Base-by-base conservation (phyloP, 208 protist species). In the Leptomonas seymouri region DNA sequence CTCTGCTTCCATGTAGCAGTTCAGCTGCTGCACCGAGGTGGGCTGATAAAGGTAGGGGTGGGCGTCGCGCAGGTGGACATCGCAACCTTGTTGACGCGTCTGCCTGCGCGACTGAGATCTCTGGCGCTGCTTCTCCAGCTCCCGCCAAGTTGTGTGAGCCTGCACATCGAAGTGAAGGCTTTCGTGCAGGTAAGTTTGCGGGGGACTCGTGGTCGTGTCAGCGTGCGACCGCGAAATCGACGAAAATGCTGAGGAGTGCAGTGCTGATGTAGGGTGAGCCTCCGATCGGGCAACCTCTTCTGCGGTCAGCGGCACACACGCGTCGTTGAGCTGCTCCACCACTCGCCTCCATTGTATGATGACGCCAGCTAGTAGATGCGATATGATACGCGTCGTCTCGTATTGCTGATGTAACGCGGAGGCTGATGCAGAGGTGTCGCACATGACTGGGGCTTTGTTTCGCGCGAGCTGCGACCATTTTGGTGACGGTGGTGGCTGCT, bases 341-440 rank as follows among this genome's bases (percentile, higher is more conserved):
- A 76, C 70, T 25, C 65, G 27, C 11, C 46, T 55, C 70, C 70
- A 76, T 56, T 68, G 54, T 25, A 76, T 27, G 34, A 62, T 76
- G 20, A 76, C 44, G n/a, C 70, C 70, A 16, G 62, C 70, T 23
- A 76, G 46, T 3, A 76, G 62, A 23, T 62, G 70, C 7, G 70
- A 60, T 4, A 76, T 54, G 4, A 68, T 8, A 3, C 48, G 70
- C n/a, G 54, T 69, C 21, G 62, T 76, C 12, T 68, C 70, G 50
- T 44, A 50, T 39, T 76, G 61, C 39, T 64, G 55, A 20, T 56
- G 70, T 46, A 76, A 31, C 53, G 23, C 44, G 44, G 20, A 4
- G 44, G 44, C 18, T 2, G 44, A n/a, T 5, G 16, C 20, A n/a
- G 44, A 5, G 44, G 18, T 48, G 44, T 39, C 9, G 34, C 34